These are phyloP conservation scores for Populus ilicifolia DNA, from an alignment of 345 rosid genomes.

Conservation along the genomic window DNA sequence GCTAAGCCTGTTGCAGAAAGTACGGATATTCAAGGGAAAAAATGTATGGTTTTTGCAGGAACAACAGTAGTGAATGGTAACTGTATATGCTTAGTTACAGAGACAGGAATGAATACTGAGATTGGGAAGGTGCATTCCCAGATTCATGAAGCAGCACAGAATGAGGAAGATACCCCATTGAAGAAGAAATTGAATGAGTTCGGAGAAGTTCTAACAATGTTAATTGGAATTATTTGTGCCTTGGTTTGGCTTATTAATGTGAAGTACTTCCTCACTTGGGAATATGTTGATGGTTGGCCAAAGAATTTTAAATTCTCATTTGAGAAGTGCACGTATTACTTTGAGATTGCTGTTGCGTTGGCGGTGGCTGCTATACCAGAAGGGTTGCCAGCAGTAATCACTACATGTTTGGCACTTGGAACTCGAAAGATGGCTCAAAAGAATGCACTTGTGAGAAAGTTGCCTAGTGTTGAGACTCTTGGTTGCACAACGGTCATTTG, in stretches of 20 bases:
- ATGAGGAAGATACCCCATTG: conserved; percentile 85
- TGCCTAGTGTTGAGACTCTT: conserved; percentile 94
- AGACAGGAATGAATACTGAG: conserved; percentile 81
- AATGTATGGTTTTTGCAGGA: conserved; percentile 84
- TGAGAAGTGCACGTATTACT: conserved; percentile 96
- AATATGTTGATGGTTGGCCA: conserved; percentile 87
- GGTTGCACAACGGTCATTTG: conserved; percentile 95
- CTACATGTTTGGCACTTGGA: conserved; percentile 92
- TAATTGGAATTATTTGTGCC: conserved; percentile 75
- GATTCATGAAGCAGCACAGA: conserved; percentile 83
- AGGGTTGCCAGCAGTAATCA: conserved; percentile 94
- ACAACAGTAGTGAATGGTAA: conserved; percentile 86
- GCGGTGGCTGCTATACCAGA: conserved; percentile 99
- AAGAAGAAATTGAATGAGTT: conserved; percentile 92
- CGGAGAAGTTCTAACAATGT: conserved; percentile 73
- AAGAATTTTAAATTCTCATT: conserved; percentile 81
- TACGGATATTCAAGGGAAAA: conserved; percentile 82
- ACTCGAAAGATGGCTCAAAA: conserved; percentile 97
- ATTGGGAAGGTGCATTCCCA: conserved; percentile 91
- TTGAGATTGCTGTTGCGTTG: conserved; percentile 93
- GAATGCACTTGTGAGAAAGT: conserved; percentile 86
- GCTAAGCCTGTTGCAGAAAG: conserved; percentile 56
- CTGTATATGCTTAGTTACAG: conserved; percentile 71
- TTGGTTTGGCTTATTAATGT: conserved; percentile 92
- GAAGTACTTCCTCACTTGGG: conserved; percentile 91